Percentiles rank a stretch among this genome's conserved stretches.
Conservation (phyloP, 805 yeast species). For the Sugiyamaella lignohabitans region DNA sequence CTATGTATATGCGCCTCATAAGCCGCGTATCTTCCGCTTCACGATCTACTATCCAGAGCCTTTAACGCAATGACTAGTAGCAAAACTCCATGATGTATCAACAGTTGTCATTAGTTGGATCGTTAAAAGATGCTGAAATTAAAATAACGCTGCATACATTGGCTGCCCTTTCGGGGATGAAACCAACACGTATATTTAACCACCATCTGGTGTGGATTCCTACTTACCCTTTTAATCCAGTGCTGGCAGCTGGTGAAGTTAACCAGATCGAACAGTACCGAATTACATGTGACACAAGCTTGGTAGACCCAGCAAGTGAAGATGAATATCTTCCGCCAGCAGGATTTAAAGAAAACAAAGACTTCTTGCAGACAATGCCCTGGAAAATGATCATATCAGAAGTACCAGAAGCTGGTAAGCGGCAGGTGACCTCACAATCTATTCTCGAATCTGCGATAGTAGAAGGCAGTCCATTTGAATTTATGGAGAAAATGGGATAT, state of each 20-base stretch:
- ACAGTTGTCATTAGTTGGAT: slow-evolving; percentile 32
- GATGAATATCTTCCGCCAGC: slow-evolving; percentile 2
- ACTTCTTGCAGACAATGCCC: slow-evolving; percentile 8
- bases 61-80: too few species aligned
- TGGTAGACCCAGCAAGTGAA: slow-evolving; percentile 1
- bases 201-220: slow-evolving; percentile 33
- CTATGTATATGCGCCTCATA: too few species aligned
- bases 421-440: slow-evolving; percentile 56
- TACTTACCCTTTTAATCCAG: slow-evolving; percentile 24
- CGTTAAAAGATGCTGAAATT: slow-evolving; percentile 27
- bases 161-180: slow-evolving; percentile 35
- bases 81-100: slow-evolving; percentile 34
- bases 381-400: slow-evolving; percentile 31
- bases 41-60: too few species aligned
- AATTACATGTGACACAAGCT: slow-evolving; percentile 16
- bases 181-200: slow-evolving; percentile 23
- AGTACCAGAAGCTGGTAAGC: slow-evolving; percentile 36
- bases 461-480: slow-evolving; percentile 31
- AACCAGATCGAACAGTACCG: slow-evolving; percentile 33
- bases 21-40: too few species aligned
- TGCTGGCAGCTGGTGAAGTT: slow-evolving; percentile 29
- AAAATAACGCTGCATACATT: slow-evolving; percentile 29
- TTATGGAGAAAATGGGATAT: slow-evolving; percentile 66
- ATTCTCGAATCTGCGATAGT: slow-evolving; percentile 47
- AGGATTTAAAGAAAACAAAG: slow-evolving; percentile 10